Evolutionary conservation across 257 asterid genomes (phyloP), one percentile per base, ranked within the genome.

Genomic region (Solanum acaule): DNA sequence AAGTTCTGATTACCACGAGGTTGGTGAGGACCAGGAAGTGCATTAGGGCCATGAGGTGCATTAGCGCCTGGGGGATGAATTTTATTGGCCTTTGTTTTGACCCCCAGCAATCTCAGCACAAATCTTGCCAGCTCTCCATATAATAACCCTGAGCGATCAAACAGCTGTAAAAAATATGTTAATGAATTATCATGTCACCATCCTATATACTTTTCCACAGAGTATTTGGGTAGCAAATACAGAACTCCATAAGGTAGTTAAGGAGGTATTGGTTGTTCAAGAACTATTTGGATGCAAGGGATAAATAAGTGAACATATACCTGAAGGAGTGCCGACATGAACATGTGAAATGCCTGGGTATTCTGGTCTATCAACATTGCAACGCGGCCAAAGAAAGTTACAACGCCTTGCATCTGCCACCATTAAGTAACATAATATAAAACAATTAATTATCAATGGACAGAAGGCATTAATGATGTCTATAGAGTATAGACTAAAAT

Each of bases 101-200:
- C 88, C 71, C 99, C 99, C 88, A 97, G 83, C 73, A 97, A 10
- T 93, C 99, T 94, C 89, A 97, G 94, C 88, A 94, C 99, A 92
- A 97, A 97, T 90, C 99, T 92, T 18, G 99, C 99, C 13, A 97
- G 95, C 93, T 97, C 99, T 33, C 98, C 98, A 44, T 97, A 97
- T 46, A 97, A 90, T 94, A 97, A 89, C 23, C 99, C 99, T 0
- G 99, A 96, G 70, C 99, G 92, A 90, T 97, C 99, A 88, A 93
- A 96, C 42, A 97, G 91, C 99, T 97, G 96, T 93, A 91, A 87
- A 79, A 46, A 34, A 72, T 14, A 75, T 78, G 83, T 34, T 10
- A 42, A 16, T 67, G 29, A 46, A 44, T 44, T 27, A 9, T 29
- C 2, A 44, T 46, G 40, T 81, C 40, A 46, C 38, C 13, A 81